phyloP scores from a whole-genome alignment of 2,329 filamentous ascomycete genomes.

The Chaetomium sp. region DNA sequence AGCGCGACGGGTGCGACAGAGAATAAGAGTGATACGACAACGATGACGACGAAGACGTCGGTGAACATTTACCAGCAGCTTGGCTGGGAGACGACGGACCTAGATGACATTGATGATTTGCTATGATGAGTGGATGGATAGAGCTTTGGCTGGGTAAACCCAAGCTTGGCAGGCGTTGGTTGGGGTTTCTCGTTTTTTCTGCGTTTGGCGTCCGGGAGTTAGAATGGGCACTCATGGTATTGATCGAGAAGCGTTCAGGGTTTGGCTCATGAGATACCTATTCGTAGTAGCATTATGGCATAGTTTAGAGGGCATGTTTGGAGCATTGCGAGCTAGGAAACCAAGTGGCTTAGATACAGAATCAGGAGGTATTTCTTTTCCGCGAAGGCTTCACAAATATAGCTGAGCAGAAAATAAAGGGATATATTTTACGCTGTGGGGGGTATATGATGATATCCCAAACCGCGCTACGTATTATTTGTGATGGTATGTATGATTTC shows the following conservation, averaged over 20 bases:
- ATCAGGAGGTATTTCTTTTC: background rate
- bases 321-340: background rate
- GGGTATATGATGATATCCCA: too few relatives aligned
- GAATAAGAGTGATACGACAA: background rate
- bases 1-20: background rate
- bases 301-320: background rate
- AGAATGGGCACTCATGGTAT: background rate
- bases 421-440: too few relatives aligned
- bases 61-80: conserved; percentile 47
- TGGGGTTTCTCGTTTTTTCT: too few relatives aligned
- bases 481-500: too few relatives aligned
- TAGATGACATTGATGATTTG: conserved; percentile 38
- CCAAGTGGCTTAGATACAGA: background rate
- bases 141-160: background rate
- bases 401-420: background rate
- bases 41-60: background rate
- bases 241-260: background rate
- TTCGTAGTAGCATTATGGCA: too few relatives aligned
- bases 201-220: background rate
- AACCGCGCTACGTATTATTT: too few relatives aligned
- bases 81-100: conserved; percentile 51
- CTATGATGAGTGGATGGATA: conserved; percentile 10
- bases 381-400: background rate
- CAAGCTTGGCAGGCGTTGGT: too few relatives aligned
- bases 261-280: background rate